A percentile compares a stretch with the other conserved stretches of the same genome.
Conservation (phyloP, 1,139 yeast species). For the Wickerhamomyces sp. region DNA sequence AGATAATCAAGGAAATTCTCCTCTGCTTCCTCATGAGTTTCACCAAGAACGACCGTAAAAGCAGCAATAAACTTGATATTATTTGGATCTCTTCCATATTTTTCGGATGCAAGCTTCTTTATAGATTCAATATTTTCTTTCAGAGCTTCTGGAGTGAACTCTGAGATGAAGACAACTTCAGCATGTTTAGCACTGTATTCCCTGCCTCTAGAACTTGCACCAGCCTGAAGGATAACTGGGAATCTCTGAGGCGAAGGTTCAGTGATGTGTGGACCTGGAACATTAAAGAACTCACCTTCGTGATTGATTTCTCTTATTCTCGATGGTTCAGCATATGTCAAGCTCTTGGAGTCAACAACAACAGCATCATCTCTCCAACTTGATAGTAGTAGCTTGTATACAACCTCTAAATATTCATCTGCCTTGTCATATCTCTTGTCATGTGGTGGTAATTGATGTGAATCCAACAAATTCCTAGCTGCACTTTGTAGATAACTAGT, state of each 20-base stretch:
- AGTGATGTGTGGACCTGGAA: slow-evolving; percentile 36
- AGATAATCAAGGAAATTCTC: slow-evolving; percentile 21
- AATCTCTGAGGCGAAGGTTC: slow-evolving; percentile 38
- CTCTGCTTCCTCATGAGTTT: slow-evolving; percentile 28
- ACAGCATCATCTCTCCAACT: slow-evolving; percentile 41
- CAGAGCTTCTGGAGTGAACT: slow-evolving; percentile 24
- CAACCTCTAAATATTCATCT: slow-evolving; percentile 35
- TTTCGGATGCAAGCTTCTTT: slow-evolving; percentile 20
- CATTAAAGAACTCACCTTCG: slow-evolving; percentile 33
- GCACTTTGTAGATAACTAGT: slow-evolving; percentile 39
- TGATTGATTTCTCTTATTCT: slow-evolving; percentile 34
- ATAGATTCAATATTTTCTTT: slow-evolving; percentile 18
- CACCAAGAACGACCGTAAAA: slow-evolving; percentile 23
- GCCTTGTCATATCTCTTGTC: slow-evolving; percentile 37
- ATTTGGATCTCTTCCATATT: slow-evolving; percentile 22
- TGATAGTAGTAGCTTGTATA: slow-evolving; percentile 33
- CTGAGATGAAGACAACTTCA: slow-evolving; percentile 36
- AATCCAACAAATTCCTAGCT: slow-evolving; percentile 32
- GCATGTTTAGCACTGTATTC: slow-evolving; percentile 41
- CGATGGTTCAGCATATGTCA: slow-evolving; percentile 33
- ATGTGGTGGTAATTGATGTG: slow-evolving; percentile 28
- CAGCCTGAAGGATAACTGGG: slow-evolving; percentile 41
- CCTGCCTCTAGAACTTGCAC: slow-evolving; percentile 37
- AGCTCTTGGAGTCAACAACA: slow-evolving; percentile 26
- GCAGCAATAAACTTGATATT: slow-evolving; percentile 25